Percentiles rank a stretch among this genome's conserved stretches.
These are phyloP conservation scores for Fraxinus cuspidata DNA, from an alignment of 257 asterid species.

Conservation along the genomic window DNA sequence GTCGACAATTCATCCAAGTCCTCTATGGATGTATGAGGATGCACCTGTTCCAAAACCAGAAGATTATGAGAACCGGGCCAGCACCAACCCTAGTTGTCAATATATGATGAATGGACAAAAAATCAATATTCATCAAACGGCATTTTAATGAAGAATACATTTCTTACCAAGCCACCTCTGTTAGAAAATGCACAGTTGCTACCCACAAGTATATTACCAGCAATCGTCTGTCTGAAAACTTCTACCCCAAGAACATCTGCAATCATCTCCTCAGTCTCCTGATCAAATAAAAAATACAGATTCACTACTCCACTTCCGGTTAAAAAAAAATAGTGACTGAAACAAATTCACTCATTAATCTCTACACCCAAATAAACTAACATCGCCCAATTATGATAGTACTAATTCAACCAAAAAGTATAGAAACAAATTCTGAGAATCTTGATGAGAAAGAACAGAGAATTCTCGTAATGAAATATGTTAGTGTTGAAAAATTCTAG, in stretches of 20 bases:
- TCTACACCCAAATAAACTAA: constrained; percentile 1
- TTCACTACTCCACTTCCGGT: neutral
- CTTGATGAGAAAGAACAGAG: too few relatives aligned
- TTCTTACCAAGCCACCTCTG: constrained; percentile 89
- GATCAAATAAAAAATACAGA: constrained; percentile 10
- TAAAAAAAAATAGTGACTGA: neutral
- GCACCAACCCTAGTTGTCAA: neutral
- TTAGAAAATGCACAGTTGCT: constrained; percentile 77
- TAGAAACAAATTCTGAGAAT: too few relatives aligned
- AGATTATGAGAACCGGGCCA: neutral
- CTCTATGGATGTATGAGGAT: constrained; percentile 88
- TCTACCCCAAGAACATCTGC: constrained; percentile 94
- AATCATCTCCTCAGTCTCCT: constrained; percentile 95
- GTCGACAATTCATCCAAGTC: constrained; percentile 87
- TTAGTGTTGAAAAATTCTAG: neutral
- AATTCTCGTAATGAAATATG: neutral
- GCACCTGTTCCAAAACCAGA: constrained; percentile 54
- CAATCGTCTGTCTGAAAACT: constrained; percentile 85
- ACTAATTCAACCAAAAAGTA: too few relatives aligned
- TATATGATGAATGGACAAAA: neutral
- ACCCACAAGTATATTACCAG: constrained; percentile 87
- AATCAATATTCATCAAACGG: neutral
- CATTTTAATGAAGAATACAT: neutral
- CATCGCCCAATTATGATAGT: too few relatives aligned
- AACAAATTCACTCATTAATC: neutral